Evolutionary conservation across 192 early-diverging fungal species (phyloP), one percentile per base, ranked within the genome.

Genomic region (Backusella mclennaniae): DNA sequence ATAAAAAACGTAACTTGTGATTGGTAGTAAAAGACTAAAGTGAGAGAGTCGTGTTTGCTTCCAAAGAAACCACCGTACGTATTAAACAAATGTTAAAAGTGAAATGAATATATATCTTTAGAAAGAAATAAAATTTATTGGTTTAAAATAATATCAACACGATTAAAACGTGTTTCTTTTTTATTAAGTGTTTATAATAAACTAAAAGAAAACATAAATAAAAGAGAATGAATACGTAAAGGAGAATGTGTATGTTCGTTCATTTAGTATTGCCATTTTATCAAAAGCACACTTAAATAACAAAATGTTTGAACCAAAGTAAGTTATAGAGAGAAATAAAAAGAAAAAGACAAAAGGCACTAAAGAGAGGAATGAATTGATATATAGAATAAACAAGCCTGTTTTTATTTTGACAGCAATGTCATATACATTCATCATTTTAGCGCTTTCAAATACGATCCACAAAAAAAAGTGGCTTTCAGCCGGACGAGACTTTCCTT

Each of bases 401-500:
- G 17, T n/a, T 21, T 23, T 56, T 7, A 56, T 6, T 56, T 21
- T 56, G n/a, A 12, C 11, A 6, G 2, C 21, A n/a, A 9, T 21
- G 0, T 21, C 19, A 8, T 53, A 21, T 53, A 6, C 21, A 33
- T 44, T 0, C 14, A 44, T 44, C 42, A 44, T 44, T 44, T 44
- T 44, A 44, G 15, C 14, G 12, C 15, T 17, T 15, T 44, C 5
- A 44, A 44, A 44, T 6, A 53, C n/a, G 53, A 26, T 56, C n/a
- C 56, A 63, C 56, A 49, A 26, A 29, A 63, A 59, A 63, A 63
- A 26, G 56, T 63, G 56, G 56, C 56, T 63, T 63, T 63, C 56
- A 21, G n/a, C 8, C n/a, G 53, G 53, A 56, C 53, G 53, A 56
- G 56, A 59, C 53, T 59, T 59, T 21, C 53, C 53, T 59, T 56